These are phyloP conservation scores for Penicillium hesseltinei DNA, from an alignment of 2,329 filamentous ascomycete genomes.

Conservation along the genomic window DNA sequence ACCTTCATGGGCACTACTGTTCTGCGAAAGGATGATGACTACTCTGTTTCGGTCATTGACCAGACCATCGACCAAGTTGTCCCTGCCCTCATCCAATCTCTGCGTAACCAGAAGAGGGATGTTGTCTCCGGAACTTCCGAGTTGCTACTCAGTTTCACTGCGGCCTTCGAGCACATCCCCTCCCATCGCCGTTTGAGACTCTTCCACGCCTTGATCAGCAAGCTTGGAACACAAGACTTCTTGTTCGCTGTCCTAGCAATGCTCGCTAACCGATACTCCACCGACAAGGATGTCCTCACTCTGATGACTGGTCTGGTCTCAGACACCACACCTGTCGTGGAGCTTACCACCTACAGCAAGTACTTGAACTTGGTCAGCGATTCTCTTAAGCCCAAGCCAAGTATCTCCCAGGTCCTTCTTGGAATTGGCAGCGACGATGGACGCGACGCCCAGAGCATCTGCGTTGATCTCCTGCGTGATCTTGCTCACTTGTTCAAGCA, in stretches of 20 bases:
- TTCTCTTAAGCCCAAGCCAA: slow-evolving; percentile 70
- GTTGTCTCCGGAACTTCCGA: slow-evolving; percentile 80
- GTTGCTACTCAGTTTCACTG: slow-evolving; percentile 90
- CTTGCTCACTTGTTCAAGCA: slow-evolving; percentile 42
- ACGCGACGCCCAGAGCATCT: slow-evolving; percentile 45
- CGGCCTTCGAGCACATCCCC: slow-evolving; percentile 94
- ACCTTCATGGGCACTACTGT: slow-evolving; percentile 96
- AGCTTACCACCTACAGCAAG: slow-evolving; percentile 71
- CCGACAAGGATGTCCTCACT: slow-evolving; percentile 69
- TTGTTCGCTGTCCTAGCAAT: slow-evolving; percentile 84
- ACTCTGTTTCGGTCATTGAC: slow-evolving; percentile 93
- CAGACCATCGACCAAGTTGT: slow-evolving; percentile 92
- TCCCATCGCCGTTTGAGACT: slow-evolving; percentile 77
- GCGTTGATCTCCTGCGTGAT: slow-evolving; percentile 43
- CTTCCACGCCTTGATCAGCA: slow-evolving; percentile 81
- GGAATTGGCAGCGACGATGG: slow-evolving; percentile 54
- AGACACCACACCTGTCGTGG: slow-evolving; percentile 69
- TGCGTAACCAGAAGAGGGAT: slow-evolving; percentile 74
- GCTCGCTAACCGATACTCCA: slow-evolving; percentile 83
- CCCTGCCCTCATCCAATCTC: slow-evolving; percentile 80
- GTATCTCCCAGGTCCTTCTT: slow-evolving; percentile 70
- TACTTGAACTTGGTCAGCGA: slow-evolving; percentile 74
- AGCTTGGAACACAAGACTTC: slow-evolving; percentile 81
- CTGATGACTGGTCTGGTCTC: slow-evolving; percentile 74
- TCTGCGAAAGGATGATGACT: slow-evolving; percentile 89